Evolutionary conservation across 306 rosid genomes (phyloP).

Genomic region (Vigna nakashimae): DNA sequence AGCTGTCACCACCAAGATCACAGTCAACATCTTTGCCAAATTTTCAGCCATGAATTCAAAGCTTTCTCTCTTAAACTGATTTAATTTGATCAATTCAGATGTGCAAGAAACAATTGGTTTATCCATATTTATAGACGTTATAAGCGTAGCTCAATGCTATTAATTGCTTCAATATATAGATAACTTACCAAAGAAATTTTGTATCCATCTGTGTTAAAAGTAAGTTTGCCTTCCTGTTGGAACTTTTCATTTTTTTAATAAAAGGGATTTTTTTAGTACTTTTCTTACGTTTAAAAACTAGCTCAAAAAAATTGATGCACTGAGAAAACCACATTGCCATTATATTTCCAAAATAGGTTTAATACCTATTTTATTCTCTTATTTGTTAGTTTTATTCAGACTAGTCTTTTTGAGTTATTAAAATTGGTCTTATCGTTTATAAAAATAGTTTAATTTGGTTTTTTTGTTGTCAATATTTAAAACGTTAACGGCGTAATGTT

Average conservation of each 20-base stretch:
- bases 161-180: background rate
- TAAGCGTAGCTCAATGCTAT: background rate
- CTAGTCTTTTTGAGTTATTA: too few relatives aligned
- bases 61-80: background rate
- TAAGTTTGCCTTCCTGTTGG: background rate
- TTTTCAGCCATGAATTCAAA: slow-evolving; percentile 30
- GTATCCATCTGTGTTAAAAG: background rate
- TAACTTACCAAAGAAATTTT: too few relatives aligned
- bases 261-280: background rate
- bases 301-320: background rate
- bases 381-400: too few relatives aligned
- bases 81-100: background rate
- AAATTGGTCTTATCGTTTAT: too few relatives aligned
- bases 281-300: background rate
- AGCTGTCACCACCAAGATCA: slow-evolving; percentile 6
- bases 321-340: too few relatives aligned
- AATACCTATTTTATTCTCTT: too few relatives aligned
- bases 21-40: background rate
- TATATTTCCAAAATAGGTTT: too few relatives aligned
- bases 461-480: too few relatives aligned
- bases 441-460: too few relatives aligned
- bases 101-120: background rate
- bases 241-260: background rate
- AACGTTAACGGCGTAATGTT: too few relatives aligned
- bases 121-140: background rate